phyloP scores from a whole-genome alignment of 2,329 filamentous ascomycete species.

The Aspergillus flavus region DNA sequence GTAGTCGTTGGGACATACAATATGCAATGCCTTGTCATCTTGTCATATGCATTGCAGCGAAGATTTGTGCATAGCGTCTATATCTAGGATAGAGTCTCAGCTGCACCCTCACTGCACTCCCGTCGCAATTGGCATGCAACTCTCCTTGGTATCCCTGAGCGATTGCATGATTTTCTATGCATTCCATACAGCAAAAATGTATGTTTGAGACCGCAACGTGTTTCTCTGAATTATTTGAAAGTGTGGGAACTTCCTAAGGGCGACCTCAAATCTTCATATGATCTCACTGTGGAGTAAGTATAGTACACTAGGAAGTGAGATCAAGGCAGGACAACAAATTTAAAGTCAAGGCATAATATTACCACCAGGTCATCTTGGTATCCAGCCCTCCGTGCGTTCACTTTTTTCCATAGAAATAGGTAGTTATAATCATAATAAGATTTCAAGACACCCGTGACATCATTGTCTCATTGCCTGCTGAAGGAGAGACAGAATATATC shows the following conservation, averaged over 20 bases:
- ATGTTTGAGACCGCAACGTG: background rate
- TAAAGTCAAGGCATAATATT: background rate
- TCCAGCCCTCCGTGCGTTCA: background rate
- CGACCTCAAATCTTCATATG: background rate
- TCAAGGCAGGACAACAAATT: background rate
- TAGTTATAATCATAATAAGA: background rate
- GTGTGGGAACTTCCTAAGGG: background rate
- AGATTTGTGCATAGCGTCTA: background rate
- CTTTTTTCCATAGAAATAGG: background rate
- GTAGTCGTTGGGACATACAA: background rate
- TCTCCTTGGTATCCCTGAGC: background rate
- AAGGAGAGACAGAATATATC: background rate
- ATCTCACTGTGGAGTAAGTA: background rate
- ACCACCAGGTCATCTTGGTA: background rate
- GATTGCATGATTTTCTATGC: background rate
- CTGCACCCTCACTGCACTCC: background rate
- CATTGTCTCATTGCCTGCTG: background rate
- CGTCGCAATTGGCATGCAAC: background rate
- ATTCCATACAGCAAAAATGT: background rate
- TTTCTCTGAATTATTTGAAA: background rate
- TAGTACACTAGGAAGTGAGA: background rate
- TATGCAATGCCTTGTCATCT: background rate
- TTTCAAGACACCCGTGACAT: background rate
- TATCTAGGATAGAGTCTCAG: background rate
- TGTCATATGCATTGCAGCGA: background rate